Evolutionary conservation across 1,139 yeast genomes (phyloP), one percentile per base, ranked within the genome.

Genomic region (Starmera stellimalicola): DNA sequence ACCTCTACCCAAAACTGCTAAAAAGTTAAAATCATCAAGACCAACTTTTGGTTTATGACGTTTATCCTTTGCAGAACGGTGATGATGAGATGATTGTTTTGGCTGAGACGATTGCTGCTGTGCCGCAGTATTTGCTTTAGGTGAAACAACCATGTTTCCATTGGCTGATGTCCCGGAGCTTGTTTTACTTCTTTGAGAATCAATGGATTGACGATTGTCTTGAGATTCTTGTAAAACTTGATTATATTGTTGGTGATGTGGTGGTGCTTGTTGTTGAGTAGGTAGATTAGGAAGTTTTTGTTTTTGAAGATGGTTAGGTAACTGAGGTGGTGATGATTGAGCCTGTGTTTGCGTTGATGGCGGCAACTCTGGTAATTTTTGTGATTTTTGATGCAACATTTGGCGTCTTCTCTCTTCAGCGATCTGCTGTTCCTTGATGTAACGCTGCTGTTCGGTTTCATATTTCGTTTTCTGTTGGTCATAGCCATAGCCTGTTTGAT

Each of bases 1-100:
- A 60, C 97, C 98, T 55, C 87, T 88, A 53, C 98, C 98, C 44
- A 91, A 68, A 7, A 91, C 98, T 9, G 96, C 94, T 51, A 91
- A 63, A 51, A 91, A 81, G 51, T 84, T 83, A 66, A 88, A 91
- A 60, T 91, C 97, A 56, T 91, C 97, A 44, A 91, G 70, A 0
- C 97, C 96, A 38, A 88, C 80, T 60, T 85, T 85, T 51, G 82
- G 73, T 35, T 63, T 63, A 42, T 58, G 65, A 34, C 65, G 68
- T 28, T 36, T 45, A 14, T 45, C 46, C n/a, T 35, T 25, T 3
- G 14, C 11, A n/a, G 25, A 22, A 22, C 11, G 26, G 15, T 10
- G 7, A 22, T 32, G 31, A 30, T 16, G 16, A 38, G 43, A 22
- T 39, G 38, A 40, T 27, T 45, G 45, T 16, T 36, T 42, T 15